phyloP scores from a whole-genome alignment of 176 grass and related monocot species.

The Oryza brachyantha region DNA sequence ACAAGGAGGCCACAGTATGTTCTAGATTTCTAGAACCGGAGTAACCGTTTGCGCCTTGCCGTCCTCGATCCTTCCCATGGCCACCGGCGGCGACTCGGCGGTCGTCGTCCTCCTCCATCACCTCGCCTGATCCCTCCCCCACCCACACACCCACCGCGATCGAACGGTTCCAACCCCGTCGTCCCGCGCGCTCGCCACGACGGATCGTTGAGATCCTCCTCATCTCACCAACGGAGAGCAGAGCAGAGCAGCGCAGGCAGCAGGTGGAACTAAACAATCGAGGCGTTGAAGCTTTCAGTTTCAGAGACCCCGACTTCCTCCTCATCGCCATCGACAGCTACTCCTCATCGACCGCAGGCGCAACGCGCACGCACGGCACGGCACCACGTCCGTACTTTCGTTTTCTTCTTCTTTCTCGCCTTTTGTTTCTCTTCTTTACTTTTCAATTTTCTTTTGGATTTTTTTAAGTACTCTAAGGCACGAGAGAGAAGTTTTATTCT shows the following conservation, averaged over 20 bases:
- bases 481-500: too few species aligned
- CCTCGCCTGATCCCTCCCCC: background rate
- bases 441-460: too few species aligned
- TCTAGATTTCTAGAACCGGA: too few species aligned
- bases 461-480: too few species aligned
- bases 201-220: background rate
- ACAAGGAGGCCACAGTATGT: too few species aligned
- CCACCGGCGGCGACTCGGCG: too few species aligned
- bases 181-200: background rate
- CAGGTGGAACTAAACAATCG: conserved; percentile 31
- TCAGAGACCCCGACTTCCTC: background rate
- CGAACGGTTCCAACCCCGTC: background rate
- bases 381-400: background rate
- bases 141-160: background rate
- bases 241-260: too few species aligned
- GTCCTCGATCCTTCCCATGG: background rate
- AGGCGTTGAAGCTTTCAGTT: conserved; percentile 6
- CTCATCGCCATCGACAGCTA: conserved; percentile 28
- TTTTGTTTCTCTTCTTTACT: background rate
- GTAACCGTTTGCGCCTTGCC: too few species aligned
- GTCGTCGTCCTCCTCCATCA: background rate
- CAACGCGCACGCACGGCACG: background rate
- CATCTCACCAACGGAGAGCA: background rate
- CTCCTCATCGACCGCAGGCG: conserved; percentile 18
- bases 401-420: too few species aligned